Base-by-base conservation (phyloP, 1,284 basidiomycete species). In the Earliella scabrosa region DNA sequence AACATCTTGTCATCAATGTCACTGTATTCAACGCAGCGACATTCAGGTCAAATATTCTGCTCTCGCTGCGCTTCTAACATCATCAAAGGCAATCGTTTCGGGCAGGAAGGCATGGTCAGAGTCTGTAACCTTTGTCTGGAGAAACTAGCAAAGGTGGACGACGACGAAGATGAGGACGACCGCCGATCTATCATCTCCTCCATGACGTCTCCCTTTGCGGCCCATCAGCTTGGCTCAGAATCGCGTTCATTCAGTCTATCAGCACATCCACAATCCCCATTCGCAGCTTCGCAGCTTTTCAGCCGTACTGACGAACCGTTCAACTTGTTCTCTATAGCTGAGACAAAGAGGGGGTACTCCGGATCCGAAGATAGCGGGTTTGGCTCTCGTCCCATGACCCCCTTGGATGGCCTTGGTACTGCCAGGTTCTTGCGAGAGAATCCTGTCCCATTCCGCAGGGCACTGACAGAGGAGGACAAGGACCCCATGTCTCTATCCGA, bases 51-150 rank as follows among this genome's bases (percentile, higher is more conserved):
- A 73, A 90, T 92, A 67, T 97, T 96, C 69, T 98, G 95, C 72
- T 93, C 92, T 21, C 85, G 93, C 6, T 94, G 97, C 71, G 96
- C 97, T 2, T 95, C 95, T n/a, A 97, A 98, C 67, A 92, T 98
- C 66, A 95, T 99, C 72, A 94, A 95, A 60, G 96, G 94, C 7
- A 83, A 87, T n/a, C 87, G 95, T 1, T 98, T 97, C 68, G 95
- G 95, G 6, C 91, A 95, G 58, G 88, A 96, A 52, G 95, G 94
- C 27, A 92, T 92, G 83, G 83, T 98, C 53, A 86, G 97, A 55
- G 91, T 96, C 11, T 98, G 96, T 76, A 97, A 98, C 68, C 80
- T 97, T 20, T 99, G 97, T 71, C 78, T 97, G 24, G 90, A 93
- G 66, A 95, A 96, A 73, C 84, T 97, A 54, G 88, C 90, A 52